Evolutionary conservation across 2,329 filamentous ascomycete genomes (phyloP).

Genomic region (Colletotrichum costaricense): DNA sequence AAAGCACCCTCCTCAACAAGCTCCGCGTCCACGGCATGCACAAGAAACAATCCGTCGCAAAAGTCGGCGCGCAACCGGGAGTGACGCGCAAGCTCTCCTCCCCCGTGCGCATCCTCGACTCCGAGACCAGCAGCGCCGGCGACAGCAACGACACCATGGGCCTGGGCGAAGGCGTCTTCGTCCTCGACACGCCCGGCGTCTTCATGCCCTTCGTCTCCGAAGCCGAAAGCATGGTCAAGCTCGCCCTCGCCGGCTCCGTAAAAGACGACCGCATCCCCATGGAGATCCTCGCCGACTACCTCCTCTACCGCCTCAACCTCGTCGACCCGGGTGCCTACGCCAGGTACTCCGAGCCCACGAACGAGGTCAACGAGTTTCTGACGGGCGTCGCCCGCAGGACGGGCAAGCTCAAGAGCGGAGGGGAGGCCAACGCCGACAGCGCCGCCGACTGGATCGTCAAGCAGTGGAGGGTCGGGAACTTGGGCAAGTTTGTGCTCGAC

Average conservation of each 20-base stretch:
- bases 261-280: slow-evolving; percentile 87
- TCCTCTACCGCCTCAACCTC: slow-evolving; percentile 86
- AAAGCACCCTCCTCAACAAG: slow-evolving; percentile 92
- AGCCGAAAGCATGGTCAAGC: slow-evolving; percentile 90
- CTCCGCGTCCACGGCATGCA: slow-evolving; percentile 77
- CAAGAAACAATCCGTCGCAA: slow-evolving; percentile 72
- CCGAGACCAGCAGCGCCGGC: slow-evolving; percentile 19
- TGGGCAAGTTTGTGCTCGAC: slow-evolving; percentile 86
- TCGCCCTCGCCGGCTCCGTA: slow-evolving; percentile 91
- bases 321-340: slow-evolving; percentile 71
- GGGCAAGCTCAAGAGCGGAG: slow-evolving; percentile 81
- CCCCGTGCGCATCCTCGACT: slow-evolving; percentile 79
- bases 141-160: slow-evolving; percentile 18
- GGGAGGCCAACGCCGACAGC: slow-evolving; percentile 75
- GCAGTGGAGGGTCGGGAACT: slow-evolving; percentile 80
- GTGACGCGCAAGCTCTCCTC: slow-evolving; percentile 87
- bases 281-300: slow-evolving; percentile 86
- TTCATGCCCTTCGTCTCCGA: slow-evolving; percentile 93
- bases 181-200: slow-evolving; percentile 93
- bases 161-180: slow-evolving; percentile 75
- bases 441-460: slow-evolving; percentile 85
- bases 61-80: slow-evolving; percentile 88
- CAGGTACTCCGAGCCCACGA: slow-evolving; percentile 77
- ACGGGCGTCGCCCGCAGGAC: slow-evolving; percentile 77
- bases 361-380: slow-evolving; percentile 82